Evolutionary conservation across 768 basidiomycete species (phyloP), one percentile per base, ranked within the genome.

Genomic region (Pholiota molesta): DNA sequence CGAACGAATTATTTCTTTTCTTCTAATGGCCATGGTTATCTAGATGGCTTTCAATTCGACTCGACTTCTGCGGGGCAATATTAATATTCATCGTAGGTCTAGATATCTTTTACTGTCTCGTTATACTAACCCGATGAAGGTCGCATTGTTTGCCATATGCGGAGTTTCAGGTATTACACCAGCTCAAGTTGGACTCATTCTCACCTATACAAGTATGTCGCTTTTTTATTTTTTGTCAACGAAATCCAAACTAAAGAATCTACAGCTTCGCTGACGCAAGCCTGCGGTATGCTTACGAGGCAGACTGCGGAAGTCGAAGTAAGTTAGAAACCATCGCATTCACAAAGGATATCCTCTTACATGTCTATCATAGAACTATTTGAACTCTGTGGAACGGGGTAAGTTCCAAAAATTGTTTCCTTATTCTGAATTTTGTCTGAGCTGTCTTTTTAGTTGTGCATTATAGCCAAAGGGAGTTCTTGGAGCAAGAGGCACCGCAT

Each of bases 301-400:
- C 85, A 86, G 70, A 79, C 79, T 9, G 85, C 86, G 4, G 90
- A 92, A 70, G 86, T 87, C 5, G 87, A 89, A 75, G 85, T 83
- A 61, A 64, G 74, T 49, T 37, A 26, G n/a, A 37, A 23, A 21
- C 9, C n/a, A 49, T 13, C 13, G 21, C 53, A 29, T 35, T n/a
- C 3, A 19, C 19, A 11, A 31, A 8, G 35, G 23, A 8, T 42
- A 10, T 51, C 5, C 16, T 14, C 10, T 33, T 23, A 40, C 52
- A 5, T 52, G 40, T 61, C 62, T 10, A 61, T 23, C 8, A 31
- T 40, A 86, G 83, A 87, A 86, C 66, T 83, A 88, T 69, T 84
- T 89, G 82, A 86, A 87, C 66, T 81, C 86, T 9, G 86, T 87
- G 0, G 87, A 89, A 72, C 75, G 85, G 74, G 77, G 85, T 81